phyloP scores from a whole-genome alignment of 2,329 filamentous ascomycete species.

The Capronia americana region DNA sequence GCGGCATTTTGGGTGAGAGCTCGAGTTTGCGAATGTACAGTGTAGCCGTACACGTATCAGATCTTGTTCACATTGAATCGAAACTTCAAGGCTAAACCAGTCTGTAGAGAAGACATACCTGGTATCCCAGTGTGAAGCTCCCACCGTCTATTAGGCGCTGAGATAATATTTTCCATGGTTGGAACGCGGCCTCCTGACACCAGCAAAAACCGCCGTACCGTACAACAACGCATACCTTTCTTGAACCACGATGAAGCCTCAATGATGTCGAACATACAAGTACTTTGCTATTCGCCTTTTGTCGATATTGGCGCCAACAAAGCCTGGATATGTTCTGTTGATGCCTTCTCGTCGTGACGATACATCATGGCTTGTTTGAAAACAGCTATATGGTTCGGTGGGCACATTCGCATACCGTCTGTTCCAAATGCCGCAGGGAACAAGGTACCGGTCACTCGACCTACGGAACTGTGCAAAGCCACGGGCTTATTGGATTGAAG shows the following conservation, averaged over 20 bases:
- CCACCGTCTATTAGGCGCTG: too few relatives aligned
- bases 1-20: background rate
- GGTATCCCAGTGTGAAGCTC: too few relatives aligned
- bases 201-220: too few relatives aligned
- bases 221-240: too few relatives aligned
- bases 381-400: background rate
- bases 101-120: background rate
- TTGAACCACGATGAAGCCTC: too few relatives aligned
- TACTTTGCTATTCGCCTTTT: background rate
- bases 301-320: background rate
- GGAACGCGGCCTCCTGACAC: too few relatives aligned
- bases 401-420: background rate
- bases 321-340: background rate
- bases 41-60: background rate
- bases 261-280: background rate
- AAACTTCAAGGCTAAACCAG: background rate
- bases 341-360: background rate
- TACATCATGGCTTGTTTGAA: background rate
- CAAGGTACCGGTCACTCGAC: background rate
- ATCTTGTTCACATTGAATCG: background rate
- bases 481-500: background rate
- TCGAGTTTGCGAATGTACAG: background rate
- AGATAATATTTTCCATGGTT: too few relatives aligned
- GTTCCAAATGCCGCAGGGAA: background rate
- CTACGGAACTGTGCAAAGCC: background rate